Conservation (phyloP, 805 yeast genomes). For the Pichia phayaonensis region DNA sequence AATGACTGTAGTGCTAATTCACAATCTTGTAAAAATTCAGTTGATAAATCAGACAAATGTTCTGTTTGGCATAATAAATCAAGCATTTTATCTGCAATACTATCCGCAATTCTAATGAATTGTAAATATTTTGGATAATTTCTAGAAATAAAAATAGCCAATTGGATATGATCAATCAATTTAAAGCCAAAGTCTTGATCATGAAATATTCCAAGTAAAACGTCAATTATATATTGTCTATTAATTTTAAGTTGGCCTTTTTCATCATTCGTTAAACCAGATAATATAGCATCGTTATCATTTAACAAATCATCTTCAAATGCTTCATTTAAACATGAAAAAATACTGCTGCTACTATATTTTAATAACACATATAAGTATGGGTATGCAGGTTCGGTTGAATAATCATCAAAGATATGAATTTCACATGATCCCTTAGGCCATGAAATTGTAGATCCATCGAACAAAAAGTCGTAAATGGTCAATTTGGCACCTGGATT, state of each 20-base stretch:
- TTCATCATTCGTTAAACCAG: constrained; percentile 11
- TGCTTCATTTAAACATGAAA: constrained; percentile 68
- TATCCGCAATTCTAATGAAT: constrained; percentile 65
- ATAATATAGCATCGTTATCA: constrained; percentile 38
- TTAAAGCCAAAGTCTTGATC: constrained; percentile 28
- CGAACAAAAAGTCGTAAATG: constrained; percentile 52
- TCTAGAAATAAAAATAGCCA: constrained; percentile 68
- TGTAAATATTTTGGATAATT: constrained; percentile 83
- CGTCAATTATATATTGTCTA: constrained; percentile 73
- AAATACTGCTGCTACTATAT: constrained; percentile 48
- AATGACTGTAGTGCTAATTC: constrained; percentile 72
- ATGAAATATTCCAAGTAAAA: constrained; percentile 52
- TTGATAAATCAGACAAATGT: constrained; percentile 10
- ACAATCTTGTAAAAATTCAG: constrained; percentile 35
- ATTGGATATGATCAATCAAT: constrained; percentile 24
- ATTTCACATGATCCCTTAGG: constrained; percentile 32
- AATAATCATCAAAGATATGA: constrained; percentile 27
- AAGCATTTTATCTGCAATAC: constrained; percentile 41
- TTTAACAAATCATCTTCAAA: constrained; percentile 75
- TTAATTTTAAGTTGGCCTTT: constrained; percentile 34
- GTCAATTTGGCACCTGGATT: constrained; percentile 39
- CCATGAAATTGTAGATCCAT: constrained; percentile 44
- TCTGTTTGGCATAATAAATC: constrained; percentile 36
- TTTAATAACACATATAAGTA: constrained; percentile 53
- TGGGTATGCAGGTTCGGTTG: constrained; percentile 54